A percentile compares a stretch with the other conserved stretches of the same genome.
Conservation (phyloP, 1,139 yeast genomes). For the Yamadazyma diddensiae region DNA sequence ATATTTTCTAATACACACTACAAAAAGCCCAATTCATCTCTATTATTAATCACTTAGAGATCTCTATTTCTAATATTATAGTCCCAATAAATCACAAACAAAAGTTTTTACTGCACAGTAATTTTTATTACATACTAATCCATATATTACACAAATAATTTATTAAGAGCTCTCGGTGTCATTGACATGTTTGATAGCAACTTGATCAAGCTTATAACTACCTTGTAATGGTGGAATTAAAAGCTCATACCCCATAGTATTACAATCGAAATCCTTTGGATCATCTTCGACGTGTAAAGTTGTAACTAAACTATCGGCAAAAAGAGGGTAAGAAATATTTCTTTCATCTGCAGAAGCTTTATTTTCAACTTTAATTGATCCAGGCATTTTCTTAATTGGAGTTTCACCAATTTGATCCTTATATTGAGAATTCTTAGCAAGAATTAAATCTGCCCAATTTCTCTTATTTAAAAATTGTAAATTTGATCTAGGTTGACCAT, state of each 20-base stretch:
- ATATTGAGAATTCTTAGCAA: slow-evolving; percentile 36
- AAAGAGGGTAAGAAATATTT: slow-evolving; percentile 49
- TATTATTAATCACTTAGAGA: too few relatives aligned
- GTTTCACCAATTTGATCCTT: slow-evolving; percentile 10
- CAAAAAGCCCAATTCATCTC: too few relatives aligned
- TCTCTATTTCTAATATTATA: too few relatives aligned
- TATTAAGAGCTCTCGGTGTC: slow-evolving; percentile 5
- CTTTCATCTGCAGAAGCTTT: slow-evolving; percentile 15
- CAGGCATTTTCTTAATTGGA: slow-evolving; percentile 25
- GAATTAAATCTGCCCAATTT: slow-evolving; percentile 61
- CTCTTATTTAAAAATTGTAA: slow-evolving; percentile 69
- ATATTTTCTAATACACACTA: too few relatives aligned
- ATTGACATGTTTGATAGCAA: slow-evolving; percentile 32
- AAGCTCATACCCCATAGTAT: slow-evolving; percentile 64
- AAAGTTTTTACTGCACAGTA: too few relatives aligned
- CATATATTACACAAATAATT: too few relatives aligned
- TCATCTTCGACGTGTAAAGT: slow-evolving; percentile 73
- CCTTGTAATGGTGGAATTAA: slow-evolving; percentile 61
- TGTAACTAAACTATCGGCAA: slow-evolving; percentile 59
- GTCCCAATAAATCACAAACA: too few relatives aligned
- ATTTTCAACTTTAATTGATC: slow-evolving; percentile 18
- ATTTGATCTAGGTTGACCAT: slow-evolving; percentile 54
- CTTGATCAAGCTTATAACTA: slow-evolving; percentile 28
- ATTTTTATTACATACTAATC: too few relatives aligned
- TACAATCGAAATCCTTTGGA: slow-evolving; percentile 45